phyloP scores from a whole-genome alignment of 345 rosid genomes.

The Hypericum perforatum region DNA sequence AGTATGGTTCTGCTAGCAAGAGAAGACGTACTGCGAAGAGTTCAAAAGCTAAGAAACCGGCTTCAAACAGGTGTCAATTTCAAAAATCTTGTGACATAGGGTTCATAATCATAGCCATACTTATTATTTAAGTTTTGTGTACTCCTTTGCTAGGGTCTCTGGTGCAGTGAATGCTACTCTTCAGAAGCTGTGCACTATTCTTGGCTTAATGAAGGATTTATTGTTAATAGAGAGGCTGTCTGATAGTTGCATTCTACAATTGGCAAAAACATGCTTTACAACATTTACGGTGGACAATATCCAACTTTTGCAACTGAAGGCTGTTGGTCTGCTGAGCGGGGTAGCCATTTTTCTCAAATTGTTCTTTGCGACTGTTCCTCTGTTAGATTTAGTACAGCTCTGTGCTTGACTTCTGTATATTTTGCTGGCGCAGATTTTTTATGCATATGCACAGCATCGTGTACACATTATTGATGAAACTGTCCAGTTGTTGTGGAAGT shows the following conservation, averaged over 20 bases:
- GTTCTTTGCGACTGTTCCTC: slow-evolving; percentile 4
- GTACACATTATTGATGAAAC: slow-evolving; percentile 77
- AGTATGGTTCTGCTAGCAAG: slow-evolving; percentile 71
- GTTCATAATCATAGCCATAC: slow-evolving; percentile 8
- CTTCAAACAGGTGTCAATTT: slow-evolving; percentile 47
- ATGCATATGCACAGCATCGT: slow-evolving; percentile 77
- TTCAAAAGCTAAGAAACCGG: slow-evolving; percentile 63
- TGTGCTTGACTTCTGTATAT: slow-evolving; percentile 2
- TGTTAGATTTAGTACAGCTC: slow-evolving; percentile 9
- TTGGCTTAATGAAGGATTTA: slow-evolving; percentile 86
- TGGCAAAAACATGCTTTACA: slow-evolving; percentile 74
- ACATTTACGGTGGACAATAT: slow-evolving; percentile 93
- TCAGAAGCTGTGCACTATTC: slow-evolving; percentile 90
- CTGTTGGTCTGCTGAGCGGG: slow-evolving; percentile 74
- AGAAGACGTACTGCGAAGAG: slow-evolving; percentile 56
- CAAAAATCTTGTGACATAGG: no score
- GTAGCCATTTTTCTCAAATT: slow-evolving; percentile 32
- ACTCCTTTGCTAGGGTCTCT: slow-evolving; percentile 58
- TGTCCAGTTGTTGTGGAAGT: slow-evolving; percentile 79
- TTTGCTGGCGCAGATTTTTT: slow-evolving; percentile 61
- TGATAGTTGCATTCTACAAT: slow-evolving; percentile 92
- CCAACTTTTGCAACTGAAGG: slow-evolving; percentile 92
- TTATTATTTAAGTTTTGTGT: slow-evolving; percentile 14
- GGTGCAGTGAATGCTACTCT: slow-evolving; percentile 63
- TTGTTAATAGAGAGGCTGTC: slow-evolving; percentile 79